These are phyloP conservation scores for Collariella sp. DNA, from an alignment of 495 filamentous ascomycete species.

Conservation along the genomic window DNA sequence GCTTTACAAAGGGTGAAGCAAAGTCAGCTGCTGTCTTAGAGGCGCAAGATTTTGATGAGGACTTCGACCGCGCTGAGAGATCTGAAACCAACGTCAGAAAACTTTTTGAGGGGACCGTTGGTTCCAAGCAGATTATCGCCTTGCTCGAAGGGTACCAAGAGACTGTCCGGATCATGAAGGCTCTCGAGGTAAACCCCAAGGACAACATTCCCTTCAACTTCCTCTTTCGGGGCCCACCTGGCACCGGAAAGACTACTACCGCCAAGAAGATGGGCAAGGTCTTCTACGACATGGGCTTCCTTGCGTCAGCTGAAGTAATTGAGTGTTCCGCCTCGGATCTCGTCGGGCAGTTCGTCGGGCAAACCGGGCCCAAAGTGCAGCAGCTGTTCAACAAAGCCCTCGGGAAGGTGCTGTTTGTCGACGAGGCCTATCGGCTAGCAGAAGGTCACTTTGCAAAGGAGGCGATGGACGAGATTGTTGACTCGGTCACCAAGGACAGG, in stretches of 20 bases:
- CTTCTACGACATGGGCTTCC: constrained; percentile 62
- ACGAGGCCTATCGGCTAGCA: constrained; percentile 57
- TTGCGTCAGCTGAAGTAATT: constrained; percentile 46
- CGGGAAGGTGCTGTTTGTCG: constrained; percentile 58
- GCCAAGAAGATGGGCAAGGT: constrained; percentile 64
- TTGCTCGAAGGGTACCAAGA: constrained; percentile 54
- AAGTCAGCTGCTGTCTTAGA: constrained; percentile 34
- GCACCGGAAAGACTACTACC: constrained; percentile 69
- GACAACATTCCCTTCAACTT: constrained; percentile 36
- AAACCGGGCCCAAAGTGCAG: constrained; percentile 56
- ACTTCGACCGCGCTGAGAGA: constrained; percentile 49
- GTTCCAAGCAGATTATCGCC: constrained; percentile 52
- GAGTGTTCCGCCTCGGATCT: constrained; percentile 56
- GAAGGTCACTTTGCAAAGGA: constrained; percentile 56
- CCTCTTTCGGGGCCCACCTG: constrained; percentile 37
- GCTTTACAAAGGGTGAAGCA: constrained; percentile 26
- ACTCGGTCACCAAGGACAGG: constrained; percentile 54
- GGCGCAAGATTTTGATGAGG: constrained; percentile 57
- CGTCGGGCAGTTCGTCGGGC: constrained; percentile 53
- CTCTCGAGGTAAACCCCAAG: constrained; percentile 51
- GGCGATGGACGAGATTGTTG: constrained; percentile 66
- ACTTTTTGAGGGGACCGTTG: constrained; percentile 60
- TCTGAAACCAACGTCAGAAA: constrained; percentile 43
- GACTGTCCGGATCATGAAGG: constrained; percentile 44
- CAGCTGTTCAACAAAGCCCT: constrained; percentile 50